Evolutionary conservation across 2,329 filamentous ascomycete species (phyloP), one percentile per base, ranked within the genome.

Genomic region (Phyllosticta citriasiana): DNA sequence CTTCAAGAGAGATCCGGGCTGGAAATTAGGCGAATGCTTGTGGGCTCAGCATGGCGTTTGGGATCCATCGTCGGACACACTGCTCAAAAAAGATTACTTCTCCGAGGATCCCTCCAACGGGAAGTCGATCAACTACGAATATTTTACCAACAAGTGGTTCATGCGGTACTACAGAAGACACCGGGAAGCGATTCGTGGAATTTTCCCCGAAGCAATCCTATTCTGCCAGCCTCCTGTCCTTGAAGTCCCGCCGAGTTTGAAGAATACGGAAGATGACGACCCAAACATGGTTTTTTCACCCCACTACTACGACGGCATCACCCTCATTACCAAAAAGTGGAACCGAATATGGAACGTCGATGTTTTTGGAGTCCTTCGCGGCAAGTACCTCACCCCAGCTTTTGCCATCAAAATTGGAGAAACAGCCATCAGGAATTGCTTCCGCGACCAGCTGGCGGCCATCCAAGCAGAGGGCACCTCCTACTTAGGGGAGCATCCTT

Each of bases 1-100:
- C 40, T 99, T 90, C 86, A 91, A 88, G 71, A 84, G 94, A 65
- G 90, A 96, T 69, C 82, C 88, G 0, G 87, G 81, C 7, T 99
- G 94, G 94, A 92, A 87, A 72, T 77, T 99, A 19, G 94, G 94
- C n/a, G 85, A 95, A 73, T 97, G 94, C 69, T 73, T 99, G 51
- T 99, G 94, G 94, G 93, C 94, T 3, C 93, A 97, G 70, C 92
- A 99, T 72, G 93, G 92, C 1, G 85, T 99, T 5, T 99, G 94
- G 94, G 91, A 99, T 70, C 86, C 88, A 5, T 77, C 79, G 3
- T 88, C 83, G 2, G 91, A 97, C 71, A 84, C 82, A 0, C 77
- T 99, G 4, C 74, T 96, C 62, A 84, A 83, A 66, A 95, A 92
- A 68, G 85, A 96, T 71, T 97, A 97, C 73, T 99, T 99, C 69